phyloP scores from a whole-genome alignment of 768 basidiomycete species.

The Tulasnella sp. region DNA sequence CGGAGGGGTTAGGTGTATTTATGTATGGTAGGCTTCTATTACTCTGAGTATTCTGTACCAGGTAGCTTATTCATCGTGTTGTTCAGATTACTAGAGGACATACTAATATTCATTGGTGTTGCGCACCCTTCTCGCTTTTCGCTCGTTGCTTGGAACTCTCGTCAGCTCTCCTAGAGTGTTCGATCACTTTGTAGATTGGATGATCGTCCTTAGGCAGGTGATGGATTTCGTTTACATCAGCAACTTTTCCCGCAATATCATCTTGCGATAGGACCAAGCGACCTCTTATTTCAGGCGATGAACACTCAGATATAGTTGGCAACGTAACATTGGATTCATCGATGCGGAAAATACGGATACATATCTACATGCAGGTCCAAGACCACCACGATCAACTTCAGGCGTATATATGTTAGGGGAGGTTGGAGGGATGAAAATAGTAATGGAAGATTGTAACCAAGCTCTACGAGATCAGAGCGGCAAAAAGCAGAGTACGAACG shows the following conservation, averaged over 20 bases:
- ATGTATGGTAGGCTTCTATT: neutral
- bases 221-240: neutral
- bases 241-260: neutral
- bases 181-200: neutral
- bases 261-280: neutral
- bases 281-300: neutral
- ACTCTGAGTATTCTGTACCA: neutral
- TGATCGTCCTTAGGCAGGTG: neutral
- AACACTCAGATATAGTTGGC: neutral
- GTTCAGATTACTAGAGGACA: constrained; percentile 3
- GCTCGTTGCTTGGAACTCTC: neutral
- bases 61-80: neutral
- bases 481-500: neutral
- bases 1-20: neutral
- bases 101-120: neutral
- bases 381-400: neutral
- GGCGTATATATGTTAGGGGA: constrained; percentile 1
- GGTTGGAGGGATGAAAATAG: neutral
- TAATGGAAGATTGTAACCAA: neutral
- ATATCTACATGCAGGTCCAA: constrained; percentile 4
- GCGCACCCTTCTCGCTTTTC: neutral
- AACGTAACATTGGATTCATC: constrained; percentile 4
- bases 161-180: neutral
- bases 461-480: neutral
- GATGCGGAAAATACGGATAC: neutral